Conservation (phyloP, 2,329 filamentous ascomycete species). For the Pseudogymnoascus sp. region DNA sequence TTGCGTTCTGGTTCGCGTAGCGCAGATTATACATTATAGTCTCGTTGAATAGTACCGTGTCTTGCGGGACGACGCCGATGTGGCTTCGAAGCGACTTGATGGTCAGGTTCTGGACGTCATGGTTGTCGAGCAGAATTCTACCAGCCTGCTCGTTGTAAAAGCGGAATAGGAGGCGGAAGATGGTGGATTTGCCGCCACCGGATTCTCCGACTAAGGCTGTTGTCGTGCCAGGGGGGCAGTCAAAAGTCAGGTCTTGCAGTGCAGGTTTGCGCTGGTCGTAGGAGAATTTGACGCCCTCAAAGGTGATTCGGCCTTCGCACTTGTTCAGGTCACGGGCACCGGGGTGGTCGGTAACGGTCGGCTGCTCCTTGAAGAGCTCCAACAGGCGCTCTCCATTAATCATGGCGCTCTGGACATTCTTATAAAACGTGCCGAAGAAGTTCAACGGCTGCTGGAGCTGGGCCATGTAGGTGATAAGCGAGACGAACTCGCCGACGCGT, state of each 20-base stretch:
- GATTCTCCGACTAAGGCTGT: slow-evolving; percentile 96
- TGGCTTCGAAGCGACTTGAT: slow-evolving; percentile 87
- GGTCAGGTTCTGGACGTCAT: slow-evolving; percentile 75
- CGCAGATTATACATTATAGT: slow-evolving; percentile 89
- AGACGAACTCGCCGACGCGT: slow-evolving; percentile 62
- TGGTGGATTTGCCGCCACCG: slow-evolving; percentile 91
- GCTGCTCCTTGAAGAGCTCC: slow-evolving; percentile 92
- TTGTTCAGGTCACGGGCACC: slow-evolving; percentile 51
- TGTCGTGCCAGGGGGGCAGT: slow-evolving; percentile 80
- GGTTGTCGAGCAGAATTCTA: slow-evolving; percentile 74
- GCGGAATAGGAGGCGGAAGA: slow-evolving; percentile 91
- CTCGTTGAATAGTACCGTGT: slow-evolving; percentile 92
- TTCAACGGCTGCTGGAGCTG: slow-evolving; percentile 75
- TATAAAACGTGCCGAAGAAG: slow-evolving; percentile 91
- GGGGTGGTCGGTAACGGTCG: slow-evolving; percentile 75
- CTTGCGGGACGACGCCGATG: slow-evolving; percentile 94
- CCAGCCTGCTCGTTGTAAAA: slow-evolving; percentile 86
- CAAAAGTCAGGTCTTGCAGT: slow-evolving; percentile 73
- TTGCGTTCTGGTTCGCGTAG: slow-evolving; percentile 75
- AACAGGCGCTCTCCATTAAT: slow-evolving; percentile 94
- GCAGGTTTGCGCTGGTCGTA: slow-evolving; percentile 85
- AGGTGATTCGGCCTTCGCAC: slow-evolving; percentile 75
- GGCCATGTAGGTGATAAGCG: slow-evolving; percentile 66
- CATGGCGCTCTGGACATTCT: slow-evolving; percentile 91
- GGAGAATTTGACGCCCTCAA: slow-evolving; percentile 81